Base-by-base conservation (phyloP, 1,284 basidiomycete species). In the Cryptococcus sp. region DNA sequence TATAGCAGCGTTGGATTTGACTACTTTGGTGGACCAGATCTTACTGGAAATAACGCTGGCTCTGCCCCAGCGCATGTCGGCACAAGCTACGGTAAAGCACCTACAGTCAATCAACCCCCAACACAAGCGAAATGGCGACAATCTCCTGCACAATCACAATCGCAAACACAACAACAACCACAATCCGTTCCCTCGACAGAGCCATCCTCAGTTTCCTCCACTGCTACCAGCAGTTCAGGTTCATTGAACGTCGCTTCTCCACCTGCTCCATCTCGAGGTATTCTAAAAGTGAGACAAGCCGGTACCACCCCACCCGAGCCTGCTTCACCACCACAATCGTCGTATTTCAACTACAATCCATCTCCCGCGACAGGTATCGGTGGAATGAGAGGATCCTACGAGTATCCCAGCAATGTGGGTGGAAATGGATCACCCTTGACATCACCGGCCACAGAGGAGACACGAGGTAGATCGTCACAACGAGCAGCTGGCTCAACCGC, bases 11-110 rank as follows among this genome's bases (percentile, higher is more conserved):
- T 66, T 23, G 67, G 81, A 4, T 83, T 82, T 58, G 85, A 86
- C 64, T 84, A 85, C 70, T 85, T 85, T 66, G 82, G 78, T 34
- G 83, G 82, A 1, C 81, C 83, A 14, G 82, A 84, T 64, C 73
- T 83, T 10, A 46, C 46, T 13, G 31, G 49, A 2, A 56, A 61
- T 34, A 43, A 48, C 13, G 50, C 37, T 38, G 37, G 52, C 43
- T 43, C 45, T 8, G 49, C 55, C 14, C 59, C 63, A 42, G 50
- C 59, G 5, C 61, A 62, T 33, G 57, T 59, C 23, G 64, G 56
- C 6, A 42, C 53, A 6, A 30, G 56, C 0, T 66, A 64, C 45
- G 61, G 55, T n/a, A 58, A 63, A 15, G 46, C 60, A 7, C 59
- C 63, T 6, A 66, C 64, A 2, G 73, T 74, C 46, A 64, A 62